phyloP scores from a whole-genome alignment of 768 basidiomycete genomes.

The Amanita pseudoporphyria region DNA sequence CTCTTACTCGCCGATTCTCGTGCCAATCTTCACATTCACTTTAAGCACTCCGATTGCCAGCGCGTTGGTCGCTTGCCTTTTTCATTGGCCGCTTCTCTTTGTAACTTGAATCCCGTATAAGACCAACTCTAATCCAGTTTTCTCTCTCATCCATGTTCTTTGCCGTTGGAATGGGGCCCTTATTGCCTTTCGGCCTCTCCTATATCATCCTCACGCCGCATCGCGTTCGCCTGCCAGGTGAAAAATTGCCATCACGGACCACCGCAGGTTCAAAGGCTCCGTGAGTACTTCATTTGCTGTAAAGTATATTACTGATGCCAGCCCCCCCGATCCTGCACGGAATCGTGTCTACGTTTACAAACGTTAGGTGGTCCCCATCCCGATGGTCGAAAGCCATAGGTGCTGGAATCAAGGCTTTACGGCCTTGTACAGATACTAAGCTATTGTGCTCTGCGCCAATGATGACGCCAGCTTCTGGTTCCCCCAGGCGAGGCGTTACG shows the following conservation, averaged over 20 bases:
- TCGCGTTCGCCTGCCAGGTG: slow-evolving; percentile 41
- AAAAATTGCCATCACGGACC: slow-evolving; percentile 14
- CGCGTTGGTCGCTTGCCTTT: not conserved
- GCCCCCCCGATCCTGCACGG: not conserved
- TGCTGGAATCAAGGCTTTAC: not conserved
- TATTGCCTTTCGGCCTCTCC: slow-evolving; percentile 37
- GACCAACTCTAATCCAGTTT: not conserved
- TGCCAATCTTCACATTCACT: slow-evolving; percentile 1
- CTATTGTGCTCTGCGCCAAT: not conserved
- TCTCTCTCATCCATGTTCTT: not conserved
- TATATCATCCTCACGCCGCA: slow-evolving; percentile 45
- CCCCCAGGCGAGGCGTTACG: not conserved
- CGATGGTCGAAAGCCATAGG: not conserved
- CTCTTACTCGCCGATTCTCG: not conserved
- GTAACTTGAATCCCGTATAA: slow-evolving; percentile 1
- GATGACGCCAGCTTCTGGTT: not conserved
- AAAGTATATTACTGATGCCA: not conserved
- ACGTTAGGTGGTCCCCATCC: not conserved
- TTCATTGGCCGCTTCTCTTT: too few species aligned
- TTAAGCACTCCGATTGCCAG: slow-evolving; percentile 3
- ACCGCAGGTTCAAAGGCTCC: slow-evolving; percentile 10
- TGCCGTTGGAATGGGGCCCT: slow-evolving; percentile 9
- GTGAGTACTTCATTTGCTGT: not conserved
- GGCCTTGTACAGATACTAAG: not conserved
- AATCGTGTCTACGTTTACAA: not conserved